Evolutionary conservation across 306 rosid species (phyloP), one percentile per base, ranked within the genome.

Genomic region (Malus asiatica): DNA sequence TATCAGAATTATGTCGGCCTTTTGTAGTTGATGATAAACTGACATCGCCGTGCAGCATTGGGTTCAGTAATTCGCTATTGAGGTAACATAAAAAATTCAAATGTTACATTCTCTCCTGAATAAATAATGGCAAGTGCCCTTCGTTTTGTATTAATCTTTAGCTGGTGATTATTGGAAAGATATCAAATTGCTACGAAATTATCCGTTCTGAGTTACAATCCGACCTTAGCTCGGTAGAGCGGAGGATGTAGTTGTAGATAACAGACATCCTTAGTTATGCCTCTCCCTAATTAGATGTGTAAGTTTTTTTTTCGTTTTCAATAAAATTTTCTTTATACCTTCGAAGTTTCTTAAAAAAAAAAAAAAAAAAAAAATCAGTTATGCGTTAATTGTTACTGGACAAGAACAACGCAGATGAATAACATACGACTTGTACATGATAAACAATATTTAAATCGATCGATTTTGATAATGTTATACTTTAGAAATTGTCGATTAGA

Each of bases 41-140:
- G 70, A 63, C 48, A 61, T 74, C 46, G 30, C 70, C 70, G 62
- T 74, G 30, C 78, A 62, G 32, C 78, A 12, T 62, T 46, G 78
- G 78, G 46, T 74, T 74, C 78, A 74, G 78, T 62, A 74, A 62
- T n/a, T 48, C 5, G 8, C 18, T 19, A 25, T 60, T 62, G 33
- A 62, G 66, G 66, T 14, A 73, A 12, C 69, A 60, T 60, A 9
- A 44, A 61, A 44, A 40, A 25, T 60, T 61, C 8, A 1, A 73
- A 10, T 20, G 61, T 8, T 16, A 61, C 45, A 61, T 44, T 61
- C 45, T 11, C 16, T 60, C 40, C 13, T 25, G 6, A 72, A 53
- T 20, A 58, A 71, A 53, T 13, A 58, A 30, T 15, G 55, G 20
- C 55, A 22, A 58, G 62, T 22, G 29, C 15, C 63, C 30, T 58